Evolutionary conservation across 495 filamentous ascomycete species (phyloP).

Genomic region (Immersiella caudata): DNA sequence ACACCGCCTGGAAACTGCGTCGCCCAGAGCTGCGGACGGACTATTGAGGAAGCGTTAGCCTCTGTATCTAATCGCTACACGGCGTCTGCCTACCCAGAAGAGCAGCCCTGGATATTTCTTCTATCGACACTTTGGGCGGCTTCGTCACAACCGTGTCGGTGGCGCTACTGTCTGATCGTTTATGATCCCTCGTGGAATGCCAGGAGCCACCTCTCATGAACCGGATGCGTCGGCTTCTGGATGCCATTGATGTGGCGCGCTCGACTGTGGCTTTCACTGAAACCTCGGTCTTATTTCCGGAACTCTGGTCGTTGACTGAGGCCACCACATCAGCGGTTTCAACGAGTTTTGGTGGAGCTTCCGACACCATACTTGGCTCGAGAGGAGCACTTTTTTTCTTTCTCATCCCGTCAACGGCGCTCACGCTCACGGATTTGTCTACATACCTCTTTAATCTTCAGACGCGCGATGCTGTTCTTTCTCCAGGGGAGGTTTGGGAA

Average conservation of each 20-base stretch:
- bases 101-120: background rate
- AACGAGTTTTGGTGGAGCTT: background rate
- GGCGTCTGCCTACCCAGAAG: slow-evolving; percentile 1
- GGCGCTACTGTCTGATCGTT: background rate
- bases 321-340: background rate
- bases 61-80: background rate
- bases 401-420: background rate
- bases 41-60: slow-evolving; percentile 1
- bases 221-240: slow-evolving; percentile 4
- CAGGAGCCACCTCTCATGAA: slow-evolving; percentile 1
- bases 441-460: slow-evolving; percentile 19
- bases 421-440: background rate
- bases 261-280: background rate
- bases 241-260: background rate
- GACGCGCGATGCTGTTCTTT: background rate
- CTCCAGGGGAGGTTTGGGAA: slow-evolving; percentile 17
- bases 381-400: background rate
- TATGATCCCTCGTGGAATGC: background rate
- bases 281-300: background rate
- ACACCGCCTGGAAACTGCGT: slow-evolving; percentile 33
- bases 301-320: background rate
- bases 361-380: background rate
- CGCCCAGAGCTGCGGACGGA: slow-evolving; percentile 15
- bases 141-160: slow-evolving; percentile 2
- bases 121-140: background rate